Evolutionary conservation across 352 stramenopile genomes (phyloP).

Genomic region (Elongisporangium prolatum): DNA sequence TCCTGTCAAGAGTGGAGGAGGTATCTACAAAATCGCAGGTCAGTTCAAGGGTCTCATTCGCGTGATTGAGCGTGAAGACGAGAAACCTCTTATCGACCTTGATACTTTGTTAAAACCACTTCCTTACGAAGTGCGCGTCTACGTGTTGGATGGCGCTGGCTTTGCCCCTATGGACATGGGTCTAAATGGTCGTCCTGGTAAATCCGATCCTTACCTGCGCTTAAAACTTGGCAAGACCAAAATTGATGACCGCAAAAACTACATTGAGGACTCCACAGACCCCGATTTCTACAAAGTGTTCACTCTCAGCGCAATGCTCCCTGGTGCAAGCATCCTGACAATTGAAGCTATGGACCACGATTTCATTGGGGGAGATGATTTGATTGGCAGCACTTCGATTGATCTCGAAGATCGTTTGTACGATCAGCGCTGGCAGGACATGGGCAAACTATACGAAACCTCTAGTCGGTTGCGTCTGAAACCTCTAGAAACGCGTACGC

Average conservation of each 20-base stretch:
- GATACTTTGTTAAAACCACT: conserved; percentile 61
- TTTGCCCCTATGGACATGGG: conserved; percentile 87
- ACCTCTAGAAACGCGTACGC: conserved; percentile 72
- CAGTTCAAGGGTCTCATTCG: conserved; percentile 91
- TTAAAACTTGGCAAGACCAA: conserved; percentile 84
- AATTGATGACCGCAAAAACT: conserved; percentile 89
- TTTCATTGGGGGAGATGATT: conserved; percentile 84
- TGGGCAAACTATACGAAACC: conserved; percentile 85
- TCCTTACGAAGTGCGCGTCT: conserved; percentile 84
- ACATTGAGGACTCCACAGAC: conserved; percentile 81
- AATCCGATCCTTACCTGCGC: conserved; percentile 86
- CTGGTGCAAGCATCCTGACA: conserved; percentile 79
- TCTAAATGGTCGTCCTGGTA: conserved; percentile 73
- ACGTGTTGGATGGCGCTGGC: conserved; percentile 81
- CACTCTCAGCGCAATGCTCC: conserved; percentile 78
- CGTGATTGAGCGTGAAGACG: conserved; percentile 78
- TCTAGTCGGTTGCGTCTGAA: conserved; percentile 62
- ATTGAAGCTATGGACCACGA: conserved; percentile 91
- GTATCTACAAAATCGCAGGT: conserved; percentile 76
- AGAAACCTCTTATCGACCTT: conserved; percentile 72
- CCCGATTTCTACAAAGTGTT: conserved; percentile 92
- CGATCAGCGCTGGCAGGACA: conserved; percentile 80
- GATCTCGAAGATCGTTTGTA: conserved; percentile 93
- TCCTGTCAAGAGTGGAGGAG: conserved; percentile 28
- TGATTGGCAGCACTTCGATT: conserved; percentile 91